Conservation (phyloP, 805 yeast species). For the Lipomyces japonicus region DNA sequence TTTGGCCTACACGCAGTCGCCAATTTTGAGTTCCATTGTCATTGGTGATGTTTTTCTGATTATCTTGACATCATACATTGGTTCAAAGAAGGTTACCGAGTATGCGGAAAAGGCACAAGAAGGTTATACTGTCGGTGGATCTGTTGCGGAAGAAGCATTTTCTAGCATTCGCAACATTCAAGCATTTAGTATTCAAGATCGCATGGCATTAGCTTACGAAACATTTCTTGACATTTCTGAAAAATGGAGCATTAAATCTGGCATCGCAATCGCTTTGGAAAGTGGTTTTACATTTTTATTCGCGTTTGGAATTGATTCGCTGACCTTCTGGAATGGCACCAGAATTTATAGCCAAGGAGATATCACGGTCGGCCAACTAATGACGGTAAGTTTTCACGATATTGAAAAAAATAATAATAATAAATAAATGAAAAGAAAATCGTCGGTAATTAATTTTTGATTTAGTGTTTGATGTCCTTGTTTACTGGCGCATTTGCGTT, state of each 20-base stretch:
- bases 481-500: conserved; percentile 40
- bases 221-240: conserved; percentile 32
- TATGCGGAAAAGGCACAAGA: conserved; percentile 22
- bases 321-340: conserved; percentile 45
- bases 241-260: conserved; percentile 32
- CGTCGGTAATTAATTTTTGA: not conserved
- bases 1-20: conserved; percentile 39
- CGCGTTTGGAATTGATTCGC: conserved; percentile 40
- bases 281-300: conserved; percentile 40
- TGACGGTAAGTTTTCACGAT: conserved; percentile 34
- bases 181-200: conserved; percentile 43
- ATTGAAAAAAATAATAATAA: not conserved
- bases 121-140: conserved; percentile 28
- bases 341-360: conserved; percentile 38
- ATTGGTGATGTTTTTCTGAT: conserved; percentile 38
- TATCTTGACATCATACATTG: conserved; percentile 33
- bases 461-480: conserved; percentile 21
- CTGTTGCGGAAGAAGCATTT: conserved; percentile 44
- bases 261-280: conserved; percentile 37
- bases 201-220: conserved; percentile 37
- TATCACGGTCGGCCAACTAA: conserved; percentile 37
- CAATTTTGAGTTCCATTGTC: conserved; percentile 39
- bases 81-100: conserved; percentile 34
- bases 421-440: no score
- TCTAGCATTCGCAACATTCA: conserved; percentile 43